phyloP scores from a whole-genome alignment of 345 rosid species.

The Erysimum cheiranthoides region DNA sequence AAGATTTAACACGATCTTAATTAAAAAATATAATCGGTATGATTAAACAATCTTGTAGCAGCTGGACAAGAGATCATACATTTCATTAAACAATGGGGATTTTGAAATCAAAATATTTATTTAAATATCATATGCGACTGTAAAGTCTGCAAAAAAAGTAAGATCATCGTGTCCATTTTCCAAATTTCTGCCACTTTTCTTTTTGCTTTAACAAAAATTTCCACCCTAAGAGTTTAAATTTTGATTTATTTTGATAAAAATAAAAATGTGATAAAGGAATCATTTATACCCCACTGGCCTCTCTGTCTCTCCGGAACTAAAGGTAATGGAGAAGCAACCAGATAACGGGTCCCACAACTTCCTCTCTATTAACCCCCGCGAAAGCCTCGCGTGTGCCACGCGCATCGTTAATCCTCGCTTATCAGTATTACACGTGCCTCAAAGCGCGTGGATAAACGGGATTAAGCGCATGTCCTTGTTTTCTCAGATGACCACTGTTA shows the following conservation, averaged over 20 bases:
- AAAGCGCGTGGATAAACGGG: conserved; percentile 30
- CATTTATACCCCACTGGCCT: conserved; percentile 50
- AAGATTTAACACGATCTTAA: not conserved
- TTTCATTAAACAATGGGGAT: not conserved
- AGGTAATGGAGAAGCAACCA: conserved; percentile 48
- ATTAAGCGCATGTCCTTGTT: conserved; percentile 16
- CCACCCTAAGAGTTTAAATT: conserved; percentile 2
- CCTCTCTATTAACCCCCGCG: too few relatives aligned
- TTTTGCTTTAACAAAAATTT: conserved; percentile 25
- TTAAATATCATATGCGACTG: conserved; percentile 29
- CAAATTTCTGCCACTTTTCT: conserved; percentile 24
- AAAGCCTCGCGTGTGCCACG: conserved; percentile 4
- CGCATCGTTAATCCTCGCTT: not conserved
- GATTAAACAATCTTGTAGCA: not conserved
- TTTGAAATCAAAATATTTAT: conserved; percentile 1
- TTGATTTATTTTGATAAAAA: not conserved
- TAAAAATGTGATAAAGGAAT: conserved; percentile 28
- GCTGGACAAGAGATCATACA: conserved; percentile 11
- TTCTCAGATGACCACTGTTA: conserved; percentile 52
- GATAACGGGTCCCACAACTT: conserved; percentile 55
- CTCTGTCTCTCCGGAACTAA: conserved; percentile 49
- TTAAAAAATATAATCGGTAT: not conserved
- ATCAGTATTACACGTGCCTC: too few relatives aligned
- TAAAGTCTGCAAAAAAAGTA: conserved; percentile 37
- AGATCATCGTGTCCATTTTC: conserved; percentile 37